Evolutionary conservation across 768 basidiomycete species (phyloP), one percentile per base, ranked within the genome.

Genomic region (Panellus pusillus): DNA sequence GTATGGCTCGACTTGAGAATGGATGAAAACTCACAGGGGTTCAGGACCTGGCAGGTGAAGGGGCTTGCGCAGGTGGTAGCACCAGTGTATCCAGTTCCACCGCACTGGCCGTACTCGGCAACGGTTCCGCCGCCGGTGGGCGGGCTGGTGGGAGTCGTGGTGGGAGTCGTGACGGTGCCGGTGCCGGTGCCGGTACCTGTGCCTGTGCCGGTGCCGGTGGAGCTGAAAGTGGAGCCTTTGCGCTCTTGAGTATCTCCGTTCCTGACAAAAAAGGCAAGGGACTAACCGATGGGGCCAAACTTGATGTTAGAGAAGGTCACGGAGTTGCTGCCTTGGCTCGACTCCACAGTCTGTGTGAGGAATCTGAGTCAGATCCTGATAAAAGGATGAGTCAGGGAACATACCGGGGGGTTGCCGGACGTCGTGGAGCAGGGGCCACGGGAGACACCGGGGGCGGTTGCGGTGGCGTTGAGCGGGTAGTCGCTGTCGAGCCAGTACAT

Each of bases 271-370:
- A 24, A 24, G 24, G 24, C 2, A 6, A 24, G 6, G 24, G 24
- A 24, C 24, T 24, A 6, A 24, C 24, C 71, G 63, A 74, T 70
- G 60, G 61, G 55, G 19, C 73, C 74, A 47, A 66, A 68, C 66
- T 69, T 71, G 68, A 74, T 75, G 70, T 74, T 72, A 20, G 72
- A 74, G 66, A 63, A 74, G 39, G 57, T 64, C 53, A 75, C 73
- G 17, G 55, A 61, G 39, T 66, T 62, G 55, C 44, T 59, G 44
- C 65, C 51, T 47, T 55, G 36, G 44, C 62, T 45, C 12, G 68
- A 35, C 63, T 72, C 71, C 63, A 75, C 68, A 44, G 44, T 52
- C 44, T 55, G n/a, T 6, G 15, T n/a, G 12, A 35, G 29, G 35
- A 14, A 3, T 12, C 15, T 37, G 15, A 44, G 18, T 18, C 17